Conservation (phyloP, 139 green algal species). For the Pedinophyceae sp. region DNA sequence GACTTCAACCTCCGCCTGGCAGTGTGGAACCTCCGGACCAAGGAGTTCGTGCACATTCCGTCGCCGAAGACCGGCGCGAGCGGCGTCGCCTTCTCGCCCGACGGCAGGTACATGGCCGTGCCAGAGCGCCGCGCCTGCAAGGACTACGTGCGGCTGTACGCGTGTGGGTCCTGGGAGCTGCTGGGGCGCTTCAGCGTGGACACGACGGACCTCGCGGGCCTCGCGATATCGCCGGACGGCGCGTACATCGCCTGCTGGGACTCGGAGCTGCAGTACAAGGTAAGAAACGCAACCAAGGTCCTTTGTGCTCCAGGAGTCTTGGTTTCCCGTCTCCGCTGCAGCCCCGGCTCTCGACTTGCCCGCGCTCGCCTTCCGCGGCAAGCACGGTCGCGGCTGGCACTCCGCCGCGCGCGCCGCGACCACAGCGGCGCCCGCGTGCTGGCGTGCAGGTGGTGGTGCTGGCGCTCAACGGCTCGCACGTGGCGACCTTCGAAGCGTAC, state of each 20-base stretch:
- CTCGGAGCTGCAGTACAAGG: constrained; percentile 27
- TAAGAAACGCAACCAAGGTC: background rate
- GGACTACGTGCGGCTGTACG: background rate
- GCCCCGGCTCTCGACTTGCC: too few relatives aligned
- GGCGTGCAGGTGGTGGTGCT: constrained; percentile 4
- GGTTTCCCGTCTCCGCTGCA: too few relatives aligned
- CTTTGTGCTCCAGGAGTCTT: background rate
- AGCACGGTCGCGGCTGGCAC: background rate
- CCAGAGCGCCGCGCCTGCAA: constrained; percentile 28
- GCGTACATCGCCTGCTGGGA: constrained; percentile 49
- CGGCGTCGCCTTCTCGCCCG: constrained; percentile 51
- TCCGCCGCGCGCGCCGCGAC: background rate
- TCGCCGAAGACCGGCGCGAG: constrained; percentile 43
- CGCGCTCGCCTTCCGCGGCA: too few relatives aligned
- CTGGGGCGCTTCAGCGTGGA: constrained; percentile 4
- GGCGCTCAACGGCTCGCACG: constrained; percentile 3
- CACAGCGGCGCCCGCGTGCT: background rate
- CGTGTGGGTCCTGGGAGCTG: constrained; percentile 3
- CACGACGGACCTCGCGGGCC: constrained; percentile 30
- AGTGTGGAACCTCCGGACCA: constrained; percentile 59
- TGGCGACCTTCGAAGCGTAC: constrained; percentile 24
- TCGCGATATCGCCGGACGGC: constrained; percentile 41
- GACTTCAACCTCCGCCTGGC: constrained; percentile 65
- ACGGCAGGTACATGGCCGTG: constrained; percentile 51
- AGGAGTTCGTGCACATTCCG: constrained; percentile 37